These are phyloP conservation scores for Houttuynia cordata DNA, from an alignment of 164 flowering plant species.

Conservation along the genomic window DNA sequence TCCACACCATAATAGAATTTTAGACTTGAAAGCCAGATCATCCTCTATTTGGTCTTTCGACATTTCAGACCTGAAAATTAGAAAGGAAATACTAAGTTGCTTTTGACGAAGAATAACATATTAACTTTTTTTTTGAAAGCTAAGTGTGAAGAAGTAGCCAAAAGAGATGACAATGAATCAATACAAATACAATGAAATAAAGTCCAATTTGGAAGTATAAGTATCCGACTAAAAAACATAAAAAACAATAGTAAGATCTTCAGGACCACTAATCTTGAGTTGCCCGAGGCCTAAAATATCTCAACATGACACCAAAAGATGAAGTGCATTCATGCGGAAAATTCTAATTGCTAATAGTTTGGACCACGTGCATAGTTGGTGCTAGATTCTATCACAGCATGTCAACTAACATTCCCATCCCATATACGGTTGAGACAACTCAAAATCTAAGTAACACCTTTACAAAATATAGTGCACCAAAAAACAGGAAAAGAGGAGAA, in stretches of 20 bases:
- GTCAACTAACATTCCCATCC: no score
- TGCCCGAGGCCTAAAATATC: no score
- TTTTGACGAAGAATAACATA: background rate
- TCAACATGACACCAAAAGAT: no score
- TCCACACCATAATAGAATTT: conserved; percentile 52
- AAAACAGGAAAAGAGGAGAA: background rate
- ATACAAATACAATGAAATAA: background rate
- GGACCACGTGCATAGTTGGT: no score
- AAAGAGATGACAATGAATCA: background rate
- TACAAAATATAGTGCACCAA: background rate
- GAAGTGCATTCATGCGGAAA: no score
- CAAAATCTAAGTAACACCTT: no score
- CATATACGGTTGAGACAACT: no score
- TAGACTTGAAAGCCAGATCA: conserved; percentile 40
- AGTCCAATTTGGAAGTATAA: background rate
- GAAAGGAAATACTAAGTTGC: background rate
- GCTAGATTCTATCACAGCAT: no score
- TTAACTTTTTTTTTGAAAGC: no score
- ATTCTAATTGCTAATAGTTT: no score
- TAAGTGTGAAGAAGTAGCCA: background rate
- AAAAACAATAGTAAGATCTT: no score
- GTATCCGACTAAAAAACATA: background rate
- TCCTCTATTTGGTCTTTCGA: conserved; percentile 57
- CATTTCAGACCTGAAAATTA: conserved; percentile 47
- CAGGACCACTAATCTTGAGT: no score